Base-by-base conservation (phyloP, 371 early-diverging fungal species). In the Batrachochytrium dendrobatidis region DNA sequence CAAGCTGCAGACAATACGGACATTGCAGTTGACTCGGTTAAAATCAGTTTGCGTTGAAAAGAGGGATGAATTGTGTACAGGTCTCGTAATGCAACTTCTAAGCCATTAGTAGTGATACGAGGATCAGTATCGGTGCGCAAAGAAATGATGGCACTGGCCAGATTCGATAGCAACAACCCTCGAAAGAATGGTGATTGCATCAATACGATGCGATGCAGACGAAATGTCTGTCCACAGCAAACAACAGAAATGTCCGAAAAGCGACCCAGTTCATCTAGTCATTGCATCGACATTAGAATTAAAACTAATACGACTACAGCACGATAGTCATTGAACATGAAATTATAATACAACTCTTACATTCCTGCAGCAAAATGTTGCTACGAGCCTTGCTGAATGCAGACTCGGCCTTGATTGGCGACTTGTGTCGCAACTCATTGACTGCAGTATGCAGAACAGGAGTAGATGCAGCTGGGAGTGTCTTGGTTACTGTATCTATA, bases 1-100 rank as follows among this genome's bases (percentile, higher is more conserved):
- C 70, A 70, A n/a, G 74, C 68, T 0, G 74, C 64, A 15, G 68
- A 35, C 22, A 70, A 53, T 4, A 70, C 58, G 12, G 53, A 22
- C 18, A 70, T 33, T 6, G 55, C 63, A 28, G 62, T 60, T 15
- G 18, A 10, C 5, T 49, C 15, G 10, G 25, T 35, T 31, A 73
- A 57, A 7, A 28, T 49, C 0, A 28, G 3, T 6, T 28, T 26
- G 33, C 70, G 61, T 20, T 52, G 39, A 15, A 54, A 44, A 1
- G 61, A 39, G 12, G 39, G 15, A n/a, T 39, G 30, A 1, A 53
- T 29, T 8, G 55, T 44, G 58, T 73, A 73, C 8, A 73, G 56
- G 30, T 73, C 73, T 26, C 51, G 44, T 1, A 72, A 50, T 10
- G 55, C 67, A 26, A 57, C 24, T 64, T 66, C 26, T 10, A 52